Evolutionary conservation across 2,329 filamentous ascomycete genomes (phyloP), one percentile per base, ranked within the genome.

Genomic region (Pseudogymnoascus verrucosus): DNA sequence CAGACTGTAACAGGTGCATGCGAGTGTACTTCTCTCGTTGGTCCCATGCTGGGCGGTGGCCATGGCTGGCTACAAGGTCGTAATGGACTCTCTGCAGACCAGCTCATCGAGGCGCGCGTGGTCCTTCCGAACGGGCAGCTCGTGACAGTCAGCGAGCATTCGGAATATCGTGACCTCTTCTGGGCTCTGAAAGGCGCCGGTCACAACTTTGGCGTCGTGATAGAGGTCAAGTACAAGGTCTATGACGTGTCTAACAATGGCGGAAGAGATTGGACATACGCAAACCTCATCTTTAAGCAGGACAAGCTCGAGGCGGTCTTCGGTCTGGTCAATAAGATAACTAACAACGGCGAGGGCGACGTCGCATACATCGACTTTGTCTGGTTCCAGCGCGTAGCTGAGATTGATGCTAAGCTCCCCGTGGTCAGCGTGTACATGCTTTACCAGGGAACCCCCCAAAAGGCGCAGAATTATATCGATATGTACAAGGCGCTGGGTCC

Each of bases 11-110:
- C 67, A 21, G 65, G 65, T 23, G 40, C 31, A 16, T 64, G 67
- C 37, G 60, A 63, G 66, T 82, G 79, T 64, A 76, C 77, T 37
- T 76, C 79, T 7, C 11, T 66, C 14, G n/a, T 63, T 47, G 26
- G 64, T 4, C 64, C 65, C 11, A 40, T 64, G 26, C 57, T 67
- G 83, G 40, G 40, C 40, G 40, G 40, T 10, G 40, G 40, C 16
- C 84, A 83, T 67, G 83, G 85, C 1, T 80, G 80, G 72, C 73
- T 87, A n/a, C 80, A 77, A 21, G 80, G 82, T 0, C 73, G 75
- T 36, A 74, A 83, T 60, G 86, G 85, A 0, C 74, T 86, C 2
- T 69, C 73, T 1, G 72, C 78, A 19, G 78, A 80, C 65, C 71
- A 72, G 14, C 68, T 81, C 1, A 6, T 78, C 2, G 8, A 11